Conservation (phyloP, 2,329 filamentous ascomycete genomes). For the Scedosporium dehoogii region DNA sequence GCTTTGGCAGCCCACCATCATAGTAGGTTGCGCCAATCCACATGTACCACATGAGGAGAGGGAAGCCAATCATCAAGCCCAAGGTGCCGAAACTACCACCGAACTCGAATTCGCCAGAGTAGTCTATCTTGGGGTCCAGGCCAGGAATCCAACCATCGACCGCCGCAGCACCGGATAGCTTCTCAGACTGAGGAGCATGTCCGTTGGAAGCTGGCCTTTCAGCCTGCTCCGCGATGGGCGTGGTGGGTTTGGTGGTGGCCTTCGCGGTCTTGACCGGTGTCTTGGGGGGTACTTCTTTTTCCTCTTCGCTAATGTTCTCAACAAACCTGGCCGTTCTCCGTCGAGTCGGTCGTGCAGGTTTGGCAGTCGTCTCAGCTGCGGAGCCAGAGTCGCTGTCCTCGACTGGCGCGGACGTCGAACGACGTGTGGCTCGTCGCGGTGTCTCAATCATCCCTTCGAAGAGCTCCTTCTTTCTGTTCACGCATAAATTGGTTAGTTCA, state of each 20-base stretch:
- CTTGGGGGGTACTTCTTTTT: conserved; percentile 1
- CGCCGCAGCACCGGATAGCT: conserved; percentile 7
- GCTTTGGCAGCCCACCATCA: conserved; percentile 68
- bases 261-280: background rate
- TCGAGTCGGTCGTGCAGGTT: conserved; percentile 28
- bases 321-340: conserved; percentile 38
- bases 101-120: conserved; percentile 66
- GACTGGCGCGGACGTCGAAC: conserved; percentile 37
- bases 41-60: conserved; percentile 98
- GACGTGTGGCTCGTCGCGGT: conserved; percentile 37
- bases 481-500: background rate
- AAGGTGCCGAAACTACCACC: conserved; percentile 74
- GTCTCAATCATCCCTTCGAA: conserved; percentile 54
- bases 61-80: conserved; percentile 86
- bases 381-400: conserved; percentile 39
- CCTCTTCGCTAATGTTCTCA: conserved; percentile 35
- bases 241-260: background rate
- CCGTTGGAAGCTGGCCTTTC: conserved; percentile 10
- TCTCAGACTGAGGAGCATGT: conserved; percentile 9
- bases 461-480: conserved; percentile 46
- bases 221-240: conserved; percentile 16
- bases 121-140: conserved; percentile 52
- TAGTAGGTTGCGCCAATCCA: conserved; percentile 95
- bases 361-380: conserved; percentile 30
- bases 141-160: conserved; percentile 50